Base-by-base conservation (phyloP, 2,329 filamentous ascomycete genomes). In the Dactylonectria macrodidyma region DNA sequence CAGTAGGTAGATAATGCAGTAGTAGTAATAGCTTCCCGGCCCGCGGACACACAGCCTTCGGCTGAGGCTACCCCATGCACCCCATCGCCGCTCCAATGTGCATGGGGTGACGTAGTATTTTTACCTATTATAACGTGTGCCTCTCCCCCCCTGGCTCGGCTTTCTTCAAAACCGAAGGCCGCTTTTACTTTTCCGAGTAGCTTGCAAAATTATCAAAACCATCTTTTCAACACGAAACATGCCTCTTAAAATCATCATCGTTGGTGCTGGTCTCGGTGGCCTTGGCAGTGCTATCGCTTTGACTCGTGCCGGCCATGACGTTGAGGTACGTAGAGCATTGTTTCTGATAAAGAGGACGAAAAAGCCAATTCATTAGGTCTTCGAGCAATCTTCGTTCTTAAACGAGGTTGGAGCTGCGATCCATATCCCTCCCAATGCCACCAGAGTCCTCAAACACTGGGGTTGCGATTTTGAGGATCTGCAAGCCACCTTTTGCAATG, bases 241-340 rank as follows among this genome's bases (percentile, higher is more conserved):
- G 57, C 57, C 57, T 19, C 47, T 59, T 12, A 59, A 59, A 48
- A n/a, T 59, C 30, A 59, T 59, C 7, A 59, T 59, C 22, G 57
- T 59, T 26, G 57, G 57, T 9, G 44, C 57, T 26, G 57, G 57
- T 1, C n/a, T 59, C 11, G 46, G 30, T 10, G 57, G 57, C 8
- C 44, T 59, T 10, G 57, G 57, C 5, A 36, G 44, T n/a, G 57
- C 57, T 3, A 46, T 59, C 11, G n/a, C 57, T 50, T 3, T 59
- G 12, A 33, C 44, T n/a, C 57, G 46, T 11, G 19, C 57, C 12
- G 57, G 57, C 2, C 57, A 59, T 38, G 6, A 26, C 7, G 34
- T 59, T 4, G 46, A 59, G 57, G 57, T 59, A 14, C 5, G 46
- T 50, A 16, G 4, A 7, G 5, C 14, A 44, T 30, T 7, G 14